Percentiles rank a stretch among this genome's conserved stretches.
Conservation (phyloP, 2,329 filamentous ascomycete genomes). For the Macrophomina pseudophaseolina region DNA sequence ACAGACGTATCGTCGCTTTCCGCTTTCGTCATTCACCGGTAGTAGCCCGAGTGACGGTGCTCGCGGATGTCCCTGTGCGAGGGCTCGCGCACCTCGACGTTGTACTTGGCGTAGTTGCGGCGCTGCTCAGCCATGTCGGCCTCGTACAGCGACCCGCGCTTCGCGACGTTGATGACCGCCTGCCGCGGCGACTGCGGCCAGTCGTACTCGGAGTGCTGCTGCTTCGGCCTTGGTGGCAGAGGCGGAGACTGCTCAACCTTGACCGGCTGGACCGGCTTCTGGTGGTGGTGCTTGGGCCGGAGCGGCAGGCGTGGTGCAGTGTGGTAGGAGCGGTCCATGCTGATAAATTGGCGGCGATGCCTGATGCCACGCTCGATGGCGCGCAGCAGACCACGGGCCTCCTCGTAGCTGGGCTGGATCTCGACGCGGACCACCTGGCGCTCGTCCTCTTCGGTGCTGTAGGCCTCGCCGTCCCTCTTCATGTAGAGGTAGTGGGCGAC, state of each 20-base stretch:
- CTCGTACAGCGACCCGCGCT: constrained; percentile 49
- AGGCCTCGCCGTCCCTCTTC: constrained; percentile 35
- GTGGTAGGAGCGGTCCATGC: constrained; percentile 51
- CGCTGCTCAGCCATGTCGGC: constrained; percentile 44
- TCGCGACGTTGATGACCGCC: constrained; percentile 29
- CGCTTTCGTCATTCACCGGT: constrained; percentile 31
- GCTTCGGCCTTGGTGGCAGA: constrained; percentile 21
- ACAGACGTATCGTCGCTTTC: constrained; percentile 9
- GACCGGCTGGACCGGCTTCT: constrained; percentile 18
- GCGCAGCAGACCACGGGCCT: constrained; percentile 47
- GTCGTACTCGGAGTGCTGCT: constrained; percentile 32
- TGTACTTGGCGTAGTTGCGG: constrained; percentile 44
- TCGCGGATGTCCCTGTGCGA: constrained; percentile 42
- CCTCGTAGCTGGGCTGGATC: constrained; percentile 46
- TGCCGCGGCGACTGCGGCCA: constrained; percentile 33
- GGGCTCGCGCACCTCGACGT: constrained; percentile 50
- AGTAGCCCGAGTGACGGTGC: constrained; percentile 46
- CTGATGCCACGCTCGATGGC: constrained; percentile 49
- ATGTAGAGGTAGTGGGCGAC: constrained; percentile 48
- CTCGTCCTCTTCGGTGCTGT: constrained; percentile 39
- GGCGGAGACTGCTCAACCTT: constrained; percentile 13
- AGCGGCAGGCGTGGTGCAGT: constrained; percentile 43
- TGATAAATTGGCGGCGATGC: constrained; percentile 46
- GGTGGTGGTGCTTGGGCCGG: constrained; percentile 20
- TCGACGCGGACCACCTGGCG: constrained; percentile 53